Percentiles rank a stretch among this genome's conserved stretches.
Evolutionary conservation across 2,329 filamentous ascomycete genomes (phyloP).

Genomic region (Scedosporium boydii): DNA sequence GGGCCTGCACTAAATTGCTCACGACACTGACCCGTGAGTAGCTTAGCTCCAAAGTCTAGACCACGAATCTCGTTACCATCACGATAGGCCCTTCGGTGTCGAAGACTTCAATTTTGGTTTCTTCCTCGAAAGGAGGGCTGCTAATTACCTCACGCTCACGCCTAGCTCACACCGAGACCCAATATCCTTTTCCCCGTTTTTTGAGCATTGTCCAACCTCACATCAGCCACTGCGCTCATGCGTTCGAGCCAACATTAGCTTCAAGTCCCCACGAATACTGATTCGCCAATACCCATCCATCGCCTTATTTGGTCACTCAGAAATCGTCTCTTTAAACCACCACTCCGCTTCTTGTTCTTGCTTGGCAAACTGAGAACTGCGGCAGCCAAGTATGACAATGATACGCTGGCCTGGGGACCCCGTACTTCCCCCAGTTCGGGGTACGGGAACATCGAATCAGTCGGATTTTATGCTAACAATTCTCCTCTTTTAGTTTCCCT

Average conservation of each 20-base stretch:
- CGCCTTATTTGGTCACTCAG: background rate
- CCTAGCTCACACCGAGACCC: background rate
- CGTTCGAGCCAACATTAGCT: background rate
- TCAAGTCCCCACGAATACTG: background rate
- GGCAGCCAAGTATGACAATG: background rate
- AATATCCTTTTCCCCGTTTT: background rate
- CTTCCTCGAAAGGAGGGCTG: background rate
- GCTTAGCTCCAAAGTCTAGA: no score
- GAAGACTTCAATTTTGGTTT: no score
- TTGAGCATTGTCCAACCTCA: background rate
- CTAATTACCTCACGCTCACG: background rate
- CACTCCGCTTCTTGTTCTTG: background rate
- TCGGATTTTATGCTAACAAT: no score
- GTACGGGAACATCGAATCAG: no score
- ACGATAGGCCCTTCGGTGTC: background rate
- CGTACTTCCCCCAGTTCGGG: no score
- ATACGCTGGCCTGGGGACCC: no score
- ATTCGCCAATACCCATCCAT: background rate
- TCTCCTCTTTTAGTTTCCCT: no score
- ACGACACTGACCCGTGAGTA: no score
- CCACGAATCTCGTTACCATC: background rate
- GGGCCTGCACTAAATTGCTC: no score
- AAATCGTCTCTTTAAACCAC: background rate
- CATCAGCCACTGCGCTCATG: background rate
- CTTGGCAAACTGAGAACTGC: constrained; percentile 1